phyloP scores from a whole-genome alignment of 371 early-diverging fungal genomes.

The Actinomortierella ambigua region DNA sequence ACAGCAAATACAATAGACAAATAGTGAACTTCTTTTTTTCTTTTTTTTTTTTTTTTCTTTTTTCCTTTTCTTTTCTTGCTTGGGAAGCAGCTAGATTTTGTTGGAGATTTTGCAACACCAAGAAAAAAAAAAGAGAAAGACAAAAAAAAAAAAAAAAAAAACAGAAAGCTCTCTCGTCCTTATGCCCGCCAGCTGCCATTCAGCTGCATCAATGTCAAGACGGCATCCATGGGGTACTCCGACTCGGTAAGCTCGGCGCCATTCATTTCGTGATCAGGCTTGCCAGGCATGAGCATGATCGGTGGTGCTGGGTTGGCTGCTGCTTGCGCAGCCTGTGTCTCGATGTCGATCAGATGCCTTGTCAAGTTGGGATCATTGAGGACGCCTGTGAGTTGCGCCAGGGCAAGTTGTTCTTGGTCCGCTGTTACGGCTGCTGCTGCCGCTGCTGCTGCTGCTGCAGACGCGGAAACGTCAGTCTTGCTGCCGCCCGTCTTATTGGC shows the following conservation, averaged over 20 bases:
- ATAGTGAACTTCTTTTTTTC: too few species aligned
- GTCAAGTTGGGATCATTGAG: constrained; percentile 35
- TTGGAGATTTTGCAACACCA: too few species aligned
- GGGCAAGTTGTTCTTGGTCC: constrained; percentile 18
- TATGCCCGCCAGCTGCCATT: constrained; percentile 64
- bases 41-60: too few species aligned
- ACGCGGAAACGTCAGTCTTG: constrained; percentile 7
- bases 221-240: constrained; percentile 70
- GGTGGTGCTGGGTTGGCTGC: constrained; percentile 9
- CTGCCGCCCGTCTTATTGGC: constrained; percentile 29
- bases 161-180: not conserved
- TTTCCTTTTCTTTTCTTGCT: too few species aligned
- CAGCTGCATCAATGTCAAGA: constrained; percentile 66
- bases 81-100: too few species aligned
- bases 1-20: too few species aligned
- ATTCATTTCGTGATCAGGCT: constrained; percentile 23
- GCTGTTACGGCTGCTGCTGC: too few species aligned
- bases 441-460: too few species aligned
- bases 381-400: constrained; percentile 38
- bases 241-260: constrained; percentile 32
- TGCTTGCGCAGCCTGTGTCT: constrained; percentile 15
- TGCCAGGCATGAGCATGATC: constrained; percentile 28
- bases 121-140: too few species aligned
- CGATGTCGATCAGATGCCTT: constrained; percentile 38
- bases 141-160: too few species aligned